These are phyloP conservation scores for Rhodomyrtus tomentosa DNA, from an alignment of 345 rosid genomes.

Conservation along the genomic window DNA sequence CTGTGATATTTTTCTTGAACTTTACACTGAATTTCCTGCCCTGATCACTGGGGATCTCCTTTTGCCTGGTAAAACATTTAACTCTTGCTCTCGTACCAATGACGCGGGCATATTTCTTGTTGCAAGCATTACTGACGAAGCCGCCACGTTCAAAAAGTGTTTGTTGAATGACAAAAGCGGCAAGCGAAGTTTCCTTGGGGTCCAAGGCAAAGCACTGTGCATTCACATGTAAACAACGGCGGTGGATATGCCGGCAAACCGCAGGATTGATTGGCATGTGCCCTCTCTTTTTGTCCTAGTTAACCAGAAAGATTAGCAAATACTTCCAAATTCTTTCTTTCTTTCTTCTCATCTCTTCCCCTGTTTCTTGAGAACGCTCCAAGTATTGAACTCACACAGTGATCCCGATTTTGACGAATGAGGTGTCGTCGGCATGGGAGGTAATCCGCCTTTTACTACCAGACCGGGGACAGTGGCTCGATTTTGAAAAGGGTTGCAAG, in stretches of 20 bases:
- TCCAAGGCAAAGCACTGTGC: neutral
- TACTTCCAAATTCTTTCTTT: neutral
- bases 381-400: neutral
- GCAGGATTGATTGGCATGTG: neutral
- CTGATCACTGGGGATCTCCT: neutral
- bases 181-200: neutral
- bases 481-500: neutral
- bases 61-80: neutral
- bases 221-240: neutral
- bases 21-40: neutral
- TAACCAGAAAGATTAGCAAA: neutral
- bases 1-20: neutral
- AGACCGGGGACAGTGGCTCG: neutral
- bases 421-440: neutral
- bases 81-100: neutral
- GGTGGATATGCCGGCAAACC: neutral
- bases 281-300: neutral
- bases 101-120: neutral
- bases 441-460: neutral
- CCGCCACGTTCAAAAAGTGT: neutral
- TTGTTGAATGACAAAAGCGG: neutral
- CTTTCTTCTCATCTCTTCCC: neutral
- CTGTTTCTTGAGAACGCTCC: neutral
- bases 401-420: neutral
- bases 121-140: neutral